A percentile compares a stretch with the other conserved stretches of the same genome.
phyloP scores from a whole-genome alignment of 1,284 basidiomycete genomes.

The Pterula multifida region DNA sequence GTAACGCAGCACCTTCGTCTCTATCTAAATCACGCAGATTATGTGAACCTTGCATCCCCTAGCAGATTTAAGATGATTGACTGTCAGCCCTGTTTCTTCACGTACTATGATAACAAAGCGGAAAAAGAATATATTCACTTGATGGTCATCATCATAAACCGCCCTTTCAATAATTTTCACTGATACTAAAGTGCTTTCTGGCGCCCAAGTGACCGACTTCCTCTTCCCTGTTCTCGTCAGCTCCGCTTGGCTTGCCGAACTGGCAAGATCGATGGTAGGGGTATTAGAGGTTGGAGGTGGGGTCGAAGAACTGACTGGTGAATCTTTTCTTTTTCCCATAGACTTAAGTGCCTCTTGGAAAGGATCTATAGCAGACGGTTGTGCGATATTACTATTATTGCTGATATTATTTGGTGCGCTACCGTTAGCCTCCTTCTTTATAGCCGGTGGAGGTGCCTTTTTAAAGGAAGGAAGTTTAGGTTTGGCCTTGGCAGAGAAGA shows the following conservation, averaged over 20 bases:
- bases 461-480: conserved; percentile 75
- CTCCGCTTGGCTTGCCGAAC: conserved; percentile 27
- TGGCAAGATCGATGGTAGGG: conserved; percentile 21
- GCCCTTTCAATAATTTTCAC: conserved; percentile 71
- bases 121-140: conserved; percentile 54
- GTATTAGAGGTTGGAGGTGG: conserved; percentile 24
- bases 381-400: conserved; percentile 46
- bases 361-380: conserved; percentile 64
- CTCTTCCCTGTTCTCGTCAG: conserved; percentile 25
- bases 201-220: conserved; percentile 67
- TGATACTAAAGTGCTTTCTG: conserved; percentile 56
- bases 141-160: conserved; percentile 72
- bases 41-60: conserved; percentile 57
- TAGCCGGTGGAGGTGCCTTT: conserved; percentile 38
- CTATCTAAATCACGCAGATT: conserved; percentile 72
- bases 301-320: conserved; percentile 31
- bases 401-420: background rate
- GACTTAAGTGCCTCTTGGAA: conserved; percentile 71
- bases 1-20: conserved; percentile 71
- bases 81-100: conserved; percentile 41
- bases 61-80: conserved; percentile 22
- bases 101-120: conserved; percentile 31
- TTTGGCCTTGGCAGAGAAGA: conserved; percentile 67
- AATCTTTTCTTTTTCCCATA: conserved; percentile 51
- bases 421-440: conserved; percentile 33